A percentile compares a stretch with the other conserved stretches of the same genome.
Evolutionary conservation across 2,329 filamentous ascomycete genomes (phyloP).

Genomic region (Neoscytalidium dimidiatum): DNA sequence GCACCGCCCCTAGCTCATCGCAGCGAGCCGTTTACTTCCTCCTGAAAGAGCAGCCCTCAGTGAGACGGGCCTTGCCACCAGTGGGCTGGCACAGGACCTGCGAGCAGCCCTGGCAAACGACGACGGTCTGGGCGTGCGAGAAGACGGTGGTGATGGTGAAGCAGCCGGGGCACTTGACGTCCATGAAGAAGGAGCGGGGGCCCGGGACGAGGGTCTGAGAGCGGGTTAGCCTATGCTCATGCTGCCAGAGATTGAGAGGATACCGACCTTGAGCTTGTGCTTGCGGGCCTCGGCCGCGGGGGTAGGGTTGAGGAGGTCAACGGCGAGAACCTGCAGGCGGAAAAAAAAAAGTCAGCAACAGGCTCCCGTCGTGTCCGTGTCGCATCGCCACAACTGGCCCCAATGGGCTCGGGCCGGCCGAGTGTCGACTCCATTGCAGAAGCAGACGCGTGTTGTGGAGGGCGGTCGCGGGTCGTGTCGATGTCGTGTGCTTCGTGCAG

Average conservation of each 20-base stretch:
- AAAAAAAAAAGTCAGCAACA: conserved; percentile 23
- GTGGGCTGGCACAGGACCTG: conserved; percentile 99
- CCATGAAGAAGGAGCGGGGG: conserved; percentile 99
- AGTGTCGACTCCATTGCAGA: conserved; percentile 7
- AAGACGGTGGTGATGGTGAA: conserved; percentile 99
- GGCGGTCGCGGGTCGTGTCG: conserved; percentile 16
- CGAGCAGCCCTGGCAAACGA: conserved; percentile 98
- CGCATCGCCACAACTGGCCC: conserved; percentile 19
- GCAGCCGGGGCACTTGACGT: conserved; percentile 99
- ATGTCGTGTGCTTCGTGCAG: conserved; percentile 35
- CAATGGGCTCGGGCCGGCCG: background rate
- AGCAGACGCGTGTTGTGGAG: conserved; percentile 18
- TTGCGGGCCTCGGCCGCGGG: conserved; percentile 98
- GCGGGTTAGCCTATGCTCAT: conserved; percentile 12
- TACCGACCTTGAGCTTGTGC: conserved; percentile 99
- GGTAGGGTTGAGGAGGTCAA: conserved; percentile 99
- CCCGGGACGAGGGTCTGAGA: conserved; percentile 85
- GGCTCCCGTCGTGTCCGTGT: conserved; percentile 2
- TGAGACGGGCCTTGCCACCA: conserved; percentile 97
- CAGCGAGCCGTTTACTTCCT: conserved; percentile 79
- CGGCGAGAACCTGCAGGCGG: conserved; percentile 88
- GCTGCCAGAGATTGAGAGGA: background rate
- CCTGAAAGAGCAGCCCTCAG: conserved; percentile 99
- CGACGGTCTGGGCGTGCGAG: conserved; percentile 99
- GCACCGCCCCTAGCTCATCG: conserved; percentile 28